Conservation (phyloP, 768 basidiomycete species). For the Xanthoconium stramineum region DNA sequence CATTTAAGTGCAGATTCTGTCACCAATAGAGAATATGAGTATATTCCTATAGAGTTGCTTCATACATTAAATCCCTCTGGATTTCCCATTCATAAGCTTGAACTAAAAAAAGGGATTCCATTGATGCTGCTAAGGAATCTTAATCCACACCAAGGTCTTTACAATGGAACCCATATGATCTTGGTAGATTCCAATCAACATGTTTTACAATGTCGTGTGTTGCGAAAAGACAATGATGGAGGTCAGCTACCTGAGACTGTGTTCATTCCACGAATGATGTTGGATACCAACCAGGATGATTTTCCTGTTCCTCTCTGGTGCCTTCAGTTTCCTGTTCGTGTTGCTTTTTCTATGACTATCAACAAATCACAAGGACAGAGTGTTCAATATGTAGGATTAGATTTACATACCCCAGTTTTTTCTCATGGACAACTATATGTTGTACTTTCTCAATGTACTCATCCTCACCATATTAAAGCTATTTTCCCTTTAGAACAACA, state of each 20-base stretch:
- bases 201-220: neutral
- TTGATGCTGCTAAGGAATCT: neutral
- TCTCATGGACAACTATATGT: neutral
- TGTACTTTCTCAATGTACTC: too few species aligned
- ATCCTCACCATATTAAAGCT: too few species aligned
- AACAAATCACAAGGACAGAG: neutral
- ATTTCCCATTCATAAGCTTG: neutral
- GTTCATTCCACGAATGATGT: neutral
- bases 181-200: neutral
- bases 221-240: neutral
- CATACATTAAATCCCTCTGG: neutral
- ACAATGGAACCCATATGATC: neutral
- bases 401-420: neutral
- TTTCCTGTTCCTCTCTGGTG: too few species aligned
- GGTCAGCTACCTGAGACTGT: neutral
- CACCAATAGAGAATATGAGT: neutral
- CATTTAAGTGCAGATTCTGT: neutral
- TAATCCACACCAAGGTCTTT: neutral
- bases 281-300: neutral
- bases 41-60: neutral
- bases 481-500: too few species aligned
- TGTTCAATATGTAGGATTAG: neutral
- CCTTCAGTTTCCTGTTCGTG: neutral
- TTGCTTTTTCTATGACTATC: neutral
- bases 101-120: neutral